Evolutionary conservation across 1,284 basidiomycete genomes (phyloP).

Genomic region (Rhodotorula sp.): DNA sequence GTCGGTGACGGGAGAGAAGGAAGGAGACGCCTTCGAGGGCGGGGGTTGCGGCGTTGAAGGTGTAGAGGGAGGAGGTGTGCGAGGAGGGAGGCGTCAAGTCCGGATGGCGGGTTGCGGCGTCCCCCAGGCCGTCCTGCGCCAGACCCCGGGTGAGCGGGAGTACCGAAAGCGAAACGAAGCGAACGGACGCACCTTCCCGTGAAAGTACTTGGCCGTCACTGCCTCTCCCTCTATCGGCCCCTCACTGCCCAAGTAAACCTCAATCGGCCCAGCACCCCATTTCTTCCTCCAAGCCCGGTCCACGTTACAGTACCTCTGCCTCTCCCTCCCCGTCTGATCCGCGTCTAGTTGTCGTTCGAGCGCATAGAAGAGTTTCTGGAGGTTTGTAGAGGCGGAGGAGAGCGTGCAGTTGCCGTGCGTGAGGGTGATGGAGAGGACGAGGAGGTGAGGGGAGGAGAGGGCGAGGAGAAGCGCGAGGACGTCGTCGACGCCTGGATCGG

Average conservation of each 20-base stretch:
- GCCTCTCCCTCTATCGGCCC: conserved; percentile 72
- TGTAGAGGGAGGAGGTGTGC: conserved; percentile 19
- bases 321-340: conserved; percentile 56
- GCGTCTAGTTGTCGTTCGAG: conserved; percentile 64
- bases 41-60: conserved; percentile 20
- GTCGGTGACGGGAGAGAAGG: conserved; percentile 62
- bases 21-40: conserved; percentile 55
- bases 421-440: conserved; percentile 57
- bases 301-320: conserved; percentile 63
- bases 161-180: not conserved
- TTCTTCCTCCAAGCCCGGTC: conserved; percentile 27
- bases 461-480: conserved; percentile 62
- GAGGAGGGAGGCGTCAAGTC: conserved; percentile 60
- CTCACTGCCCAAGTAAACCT: conserved; percentile 55
- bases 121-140: conserved; percentile 67
- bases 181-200: conserved; percentile 26
- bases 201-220: conserved; percentile 81
- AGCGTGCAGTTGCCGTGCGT: conserved; percentile 51
- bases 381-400: conserved; percentile 57
- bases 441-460: conserved; percentile 59
- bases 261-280: conserved; percentile 52
- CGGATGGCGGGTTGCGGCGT: conserved; percentile 69
- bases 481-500: conserved; percentile 76
- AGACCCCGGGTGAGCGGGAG: not conserved
- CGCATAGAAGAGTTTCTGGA: conserved; percentile 72